A percentile compares a stretch with the other conserved stretches of the same genome.
Conservation (phyloP, 257 asterid genomes). For the Solanum stenotomum region DNA sequence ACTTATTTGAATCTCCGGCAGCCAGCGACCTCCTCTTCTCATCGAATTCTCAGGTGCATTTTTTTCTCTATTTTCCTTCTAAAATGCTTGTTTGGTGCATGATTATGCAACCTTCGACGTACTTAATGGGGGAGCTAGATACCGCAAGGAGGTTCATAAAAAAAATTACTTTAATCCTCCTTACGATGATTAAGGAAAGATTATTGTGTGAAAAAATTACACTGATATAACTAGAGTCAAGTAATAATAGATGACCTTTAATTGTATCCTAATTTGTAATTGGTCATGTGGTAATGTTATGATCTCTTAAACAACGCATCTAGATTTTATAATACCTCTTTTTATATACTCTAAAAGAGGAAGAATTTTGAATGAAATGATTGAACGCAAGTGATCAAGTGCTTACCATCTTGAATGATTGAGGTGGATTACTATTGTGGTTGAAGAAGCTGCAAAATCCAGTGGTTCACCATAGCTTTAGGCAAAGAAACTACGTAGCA, state of each 20-base stretch:
- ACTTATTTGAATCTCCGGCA: constrained; percentile 72
- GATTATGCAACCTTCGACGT: no score
- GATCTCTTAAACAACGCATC: background rate
- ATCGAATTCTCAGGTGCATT: constrained; percentile 42
- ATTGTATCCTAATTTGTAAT: background rate
- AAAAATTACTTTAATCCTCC: no score
- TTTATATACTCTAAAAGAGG: background rate
- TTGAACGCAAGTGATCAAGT: background rate
- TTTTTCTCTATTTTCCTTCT: background rate
- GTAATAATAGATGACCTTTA: background rate
- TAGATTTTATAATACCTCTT: background rate
- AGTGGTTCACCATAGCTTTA: no score
- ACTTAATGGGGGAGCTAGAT: no score
- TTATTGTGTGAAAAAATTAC: background rate
- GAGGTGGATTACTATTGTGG: background rate
- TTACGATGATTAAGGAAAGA: background rate
- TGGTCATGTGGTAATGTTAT: background rate
- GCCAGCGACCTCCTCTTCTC: constrained; percentile 63
- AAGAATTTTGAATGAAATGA: background rate
- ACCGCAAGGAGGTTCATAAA: background rate
- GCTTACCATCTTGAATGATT: background rate
- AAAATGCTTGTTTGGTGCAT: background rate
- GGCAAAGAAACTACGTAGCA: no score
- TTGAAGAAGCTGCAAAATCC: no score
- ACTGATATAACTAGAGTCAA: no score